Conservation (phyloP, 768 basidiomycete genomes). For the Tricholoma matsutake region DNA sequence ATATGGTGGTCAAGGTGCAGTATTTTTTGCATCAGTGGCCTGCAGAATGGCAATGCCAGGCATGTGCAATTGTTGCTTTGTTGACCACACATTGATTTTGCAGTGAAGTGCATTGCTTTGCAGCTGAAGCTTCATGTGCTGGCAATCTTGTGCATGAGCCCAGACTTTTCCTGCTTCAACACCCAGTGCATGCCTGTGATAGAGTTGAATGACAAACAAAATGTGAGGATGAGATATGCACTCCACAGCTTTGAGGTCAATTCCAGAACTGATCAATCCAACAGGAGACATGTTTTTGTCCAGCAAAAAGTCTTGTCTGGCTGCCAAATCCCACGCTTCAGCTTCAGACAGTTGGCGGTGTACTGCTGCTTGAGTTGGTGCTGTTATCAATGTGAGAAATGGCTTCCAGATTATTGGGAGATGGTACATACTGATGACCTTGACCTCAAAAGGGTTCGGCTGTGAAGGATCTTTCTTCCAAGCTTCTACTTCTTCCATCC, state of each 20-base stretch:
- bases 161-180: slow-evolving; percentile 1
- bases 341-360: slow-evolving; percentile 7
- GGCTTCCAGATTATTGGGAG: too few relatives aligned
- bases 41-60: background rate
- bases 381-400: too few relatives aligned
- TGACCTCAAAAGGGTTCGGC: background rate
- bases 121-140: slow-evolving; percentile 8
- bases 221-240: slow-evolving; percentile 7
- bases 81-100: slow-evolving; percentile 11
- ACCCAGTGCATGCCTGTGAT: slow-evolving; percentile 1
- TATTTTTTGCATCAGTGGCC: background rate
- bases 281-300: slow-evolving; percentile 10
- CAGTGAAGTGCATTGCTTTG: slow-evolving; percentile 6
- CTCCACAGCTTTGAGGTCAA: slow-evolving; percentile 17
- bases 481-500: slow-evolving; percentile 5
- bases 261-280: slow-evolving; percentile 8
- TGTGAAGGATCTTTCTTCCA: slow-evolving; percentile 11
- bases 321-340: slow-evolving; percentile 7
- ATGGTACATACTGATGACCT: background rate
- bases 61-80: slow-evolving; percentile 14
- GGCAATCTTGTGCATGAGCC: slow-evolving; percentile 5
- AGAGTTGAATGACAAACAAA: background rate
- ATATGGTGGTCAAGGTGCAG: background rate
- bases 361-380: slow-evolving; percentile 4
- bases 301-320: slow-evolving; percentile 10